These are phyloP conservation scores for Cladophialophora psammophila DNA, from an alignment of 2,329 filamentous ascomycete species.

Conservation along the genomic window DNA sequence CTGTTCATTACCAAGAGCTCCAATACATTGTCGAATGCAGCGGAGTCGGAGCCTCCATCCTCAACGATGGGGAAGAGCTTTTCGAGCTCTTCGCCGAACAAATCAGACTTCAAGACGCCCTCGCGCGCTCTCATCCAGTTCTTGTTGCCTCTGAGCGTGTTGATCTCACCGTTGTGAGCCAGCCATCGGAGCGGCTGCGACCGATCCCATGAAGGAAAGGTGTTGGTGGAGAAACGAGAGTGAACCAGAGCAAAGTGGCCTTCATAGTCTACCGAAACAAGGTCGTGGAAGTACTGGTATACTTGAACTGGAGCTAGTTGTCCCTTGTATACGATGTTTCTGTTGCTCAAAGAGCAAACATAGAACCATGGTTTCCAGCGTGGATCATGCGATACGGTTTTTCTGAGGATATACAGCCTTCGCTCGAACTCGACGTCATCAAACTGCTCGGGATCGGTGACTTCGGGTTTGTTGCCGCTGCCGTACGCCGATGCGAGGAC, in stretches of 20 bases:
- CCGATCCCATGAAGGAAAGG: constrained; percentile 97
- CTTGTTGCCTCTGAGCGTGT: constrained; percentile 96
- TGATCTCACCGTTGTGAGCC: constrained; percentile 98
- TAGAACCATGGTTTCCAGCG: constrained; percentile 99
- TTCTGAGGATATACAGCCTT: constrained; percentile 92
- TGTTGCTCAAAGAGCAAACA: constrained; percentile 93
- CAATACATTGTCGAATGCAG: constrained; percentile 95
- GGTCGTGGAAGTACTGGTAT: constrained; percentile 96
- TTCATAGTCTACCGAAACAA: constrained; percentile 96
- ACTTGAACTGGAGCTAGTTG: constrained; percentile 94
- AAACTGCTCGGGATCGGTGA: constrained; percentile 79
- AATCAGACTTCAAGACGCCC: constrained; percentile 88
- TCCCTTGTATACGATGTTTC: constrained; percentile 99
- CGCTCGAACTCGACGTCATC: constrained; percentile 87
- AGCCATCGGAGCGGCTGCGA: constrained; percentile 96
- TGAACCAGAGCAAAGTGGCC: constrained; percentile 96
- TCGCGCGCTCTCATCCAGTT: constrained; percentile 99
- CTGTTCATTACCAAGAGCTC: constrained; percentile 95
- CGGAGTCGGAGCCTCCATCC: constrained; percentile 94
- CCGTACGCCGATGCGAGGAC: constrained; percentile 87
- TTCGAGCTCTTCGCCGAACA: constrained; percentile 93
- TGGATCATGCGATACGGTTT: constrained; percentile 92
- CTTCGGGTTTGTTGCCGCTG: constrained; percentile 76
- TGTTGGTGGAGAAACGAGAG: constrained; percentile 97
- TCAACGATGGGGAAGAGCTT: constrained; percentile 92